A percentile compares a stretch with the other conserved stretches of the same genome.
Evolutionary conservation across 139 green algal species (phyloP).

Genomic region (Pycnococcus provasolii): DNA sequence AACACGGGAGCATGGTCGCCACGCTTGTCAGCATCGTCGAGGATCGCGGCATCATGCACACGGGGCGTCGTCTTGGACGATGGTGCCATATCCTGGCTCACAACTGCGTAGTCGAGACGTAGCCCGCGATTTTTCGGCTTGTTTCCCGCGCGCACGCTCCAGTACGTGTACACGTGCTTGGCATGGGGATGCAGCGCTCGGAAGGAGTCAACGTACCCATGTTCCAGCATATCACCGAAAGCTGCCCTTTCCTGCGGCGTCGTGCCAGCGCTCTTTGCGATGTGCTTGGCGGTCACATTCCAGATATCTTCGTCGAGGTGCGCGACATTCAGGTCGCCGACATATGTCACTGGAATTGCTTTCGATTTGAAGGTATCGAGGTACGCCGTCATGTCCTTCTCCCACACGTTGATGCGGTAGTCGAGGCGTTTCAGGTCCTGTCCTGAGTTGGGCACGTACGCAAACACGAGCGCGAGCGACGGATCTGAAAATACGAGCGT

Average conservation of each 20-base stretch:
- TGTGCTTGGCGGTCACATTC: slow-evolving; percentile 28
- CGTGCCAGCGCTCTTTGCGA: slow-evolving; percentile 28
- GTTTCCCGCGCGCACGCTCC: slow-evolving; percentile 24
- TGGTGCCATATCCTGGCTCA: neutral
- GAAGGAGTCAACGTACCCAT: slow-evolving; percentile 26
- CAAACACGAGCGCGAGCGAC: slow-evolving; percentile 9
- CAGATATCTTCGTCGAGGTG: slow-evolving; percentile 34
- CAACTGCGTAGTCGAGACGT: slow-evolving; percentile 28
- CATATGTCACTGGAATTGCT: slow-evolving; percentile 22
- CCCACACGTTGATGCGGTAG: slow-evolving; percentile 26
- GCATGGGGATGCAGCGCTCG: slow-evolving; percentile 15
- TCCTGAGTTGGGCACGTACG: slow-evolving; percentile 30
- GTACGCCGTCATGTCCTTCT: slow-evolving; percentile 19
- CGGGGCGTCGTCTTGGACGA: no score
- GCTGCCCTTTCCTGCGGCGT: slow-evolving; percentile 10
- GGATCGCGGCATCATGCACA: no score
- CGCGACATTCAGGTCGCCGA: slow-evolving; percentile 33
- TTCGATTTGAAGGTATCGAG: slow-evolving; percentile 11
- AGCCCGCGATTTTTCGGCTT: slow-evolving; percentile 27
- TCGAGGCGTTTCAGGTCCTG: slow-evolving; percentile 22
- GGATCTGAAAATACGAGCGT: slow-evolving; percentile 22
- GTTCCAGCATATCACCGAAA: neutral
- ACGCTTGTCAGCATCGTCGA: no score
- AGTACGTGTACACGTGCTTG: slow-evolving; percentile 24
- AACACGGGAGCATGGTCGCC: no score